phyloP scores from a whole-genome alignment of 179 eudicot genomes.

The Amaranthus tricolor region DNA sequence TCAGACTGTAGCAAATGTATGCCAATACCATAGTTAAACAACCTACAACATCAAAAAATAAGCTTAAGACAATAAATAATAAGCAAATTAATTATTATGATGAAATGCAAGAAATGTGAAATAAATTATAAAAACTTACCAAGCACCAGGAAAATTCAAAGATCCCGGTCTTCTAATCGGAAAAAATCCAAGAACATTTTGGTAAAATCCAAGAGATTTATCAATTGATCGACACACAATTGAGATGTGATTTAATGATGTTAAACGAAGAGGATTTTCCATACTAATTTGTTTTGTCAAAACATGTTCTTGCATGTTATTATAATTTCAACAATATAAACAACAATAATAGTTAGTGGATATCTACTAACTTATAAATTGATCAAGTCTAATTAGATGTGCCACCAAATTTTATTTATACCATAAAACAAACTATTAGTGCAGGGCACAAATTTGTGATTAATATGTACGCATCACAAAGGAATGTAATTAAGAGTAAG shows the following conservation, averaged over 20 bases:
- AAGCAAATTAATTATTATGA: not conserved
- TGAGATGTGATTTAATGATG: slow-evolving; percentile 74
- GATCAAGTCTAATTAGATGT: not conserved
- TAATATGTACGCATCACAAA: not conserved
- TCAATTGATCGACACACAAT: slow-evolving; percentile 60
- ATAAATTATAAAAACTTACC: slow-evolving; percentile 39
- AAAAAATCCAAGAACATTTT: slow-evolving; percentile 67
- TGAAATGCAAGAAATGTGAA: not conserved
- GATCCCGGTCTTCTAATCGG: slow-evolving; percentile 66
- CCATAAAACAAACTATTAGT: not conserved
- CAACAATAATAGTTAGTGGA: not conserved
- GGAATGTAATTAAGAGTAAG: not conserved
- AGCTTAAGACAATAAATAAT: no score
- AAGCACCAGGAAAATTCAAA: slow-evolving; percentile 76
- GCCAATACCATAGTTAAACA: slow-evolving; percentile 70
- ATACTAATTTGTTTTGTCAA: not conserved
- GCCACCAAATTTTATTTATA: not conserved
- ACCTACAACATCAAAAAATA: slow-evolving; percentile 34
- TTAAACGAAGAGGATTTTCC: slow-evolving; percentile 55
- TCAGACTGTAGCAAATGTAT: slow-evolving; percentile 73
- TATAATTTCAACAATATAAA: not conserved
- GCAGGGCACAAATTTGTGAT: not conserved
- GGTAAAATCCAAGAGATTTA: slow-evolving; percentile 67
- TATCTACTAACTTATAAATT: not conserved
- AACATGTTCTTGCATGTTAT: not conserved